These are phyloP conservation scores for Cutaneotrichosporon dermatis DNA, from an alignment of 1,284 basidiomycete genomes.

Conservation along the genomic window DNA sequence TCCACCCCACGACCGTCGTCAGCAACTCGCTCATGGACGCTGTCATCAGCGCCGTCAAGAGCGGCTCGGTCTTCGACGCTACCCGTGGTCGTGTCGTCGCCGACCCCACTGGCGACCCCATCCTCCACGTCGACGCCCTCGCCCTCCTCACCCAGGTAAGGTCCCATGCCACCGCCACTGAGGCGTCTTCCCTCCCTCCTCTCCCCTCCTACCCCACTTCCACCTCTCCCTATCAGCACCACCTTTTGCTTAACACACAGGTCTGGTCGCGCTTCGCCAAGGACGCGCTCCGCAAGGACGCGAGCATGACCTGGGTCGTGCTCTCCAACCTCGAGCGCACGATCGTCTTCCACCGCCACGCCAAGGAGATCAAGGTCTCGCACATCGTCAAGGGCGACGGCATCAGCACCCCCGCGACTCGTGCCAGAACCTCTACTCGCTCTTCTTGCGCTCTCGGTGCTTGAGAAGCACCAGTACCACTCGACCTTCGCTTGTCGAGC, in stretches of 20 bases:
- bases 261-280: conserved; percentile 18
- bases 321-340: conserved; percentile 18
- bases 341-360: conserved; percentile 17
- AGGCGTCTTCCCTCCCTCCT: too few relatives aligned
- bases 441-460: conserved; percentile 13
- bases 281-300: conserved; percentile 8
- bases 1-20: conserved; percentile 19
- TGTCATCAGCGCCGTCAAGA: conserved; percentile 10
- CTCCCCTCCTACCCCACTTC: too few relatives aligned
- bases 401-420: conserved; percentile 12
- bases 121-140: conserved; percentile 17
- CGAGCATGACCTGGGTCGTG: conserved; percentile 11
- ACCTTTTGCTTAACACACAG: not conserved
- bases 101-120: conserved; percentile 2
- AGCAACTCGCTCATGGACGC: conserved; percentile 17
- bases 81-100: conserved; percentile 14
- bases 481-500: conserved; percentile 6
- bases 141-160: conserved; percentile 16
- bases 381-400: conserved; percentile 12
- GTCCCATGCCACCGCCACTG: too few relatives aligned
- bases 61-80: conserved; percentile 7
- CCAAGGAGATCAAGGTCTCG: conserved; percentile 13
- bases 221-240: too few relatives aligned
- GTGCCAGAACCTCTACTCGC: conserved; percentile 20
- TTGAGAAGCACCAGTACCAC: conserved; percentile 20